Percentiles rank a stretch among this genome's conserved stretches.
Evolutionary conservation across 352 stramenopile species (phyloP).

Genomic region (Pythium aristosporum): DNA sequence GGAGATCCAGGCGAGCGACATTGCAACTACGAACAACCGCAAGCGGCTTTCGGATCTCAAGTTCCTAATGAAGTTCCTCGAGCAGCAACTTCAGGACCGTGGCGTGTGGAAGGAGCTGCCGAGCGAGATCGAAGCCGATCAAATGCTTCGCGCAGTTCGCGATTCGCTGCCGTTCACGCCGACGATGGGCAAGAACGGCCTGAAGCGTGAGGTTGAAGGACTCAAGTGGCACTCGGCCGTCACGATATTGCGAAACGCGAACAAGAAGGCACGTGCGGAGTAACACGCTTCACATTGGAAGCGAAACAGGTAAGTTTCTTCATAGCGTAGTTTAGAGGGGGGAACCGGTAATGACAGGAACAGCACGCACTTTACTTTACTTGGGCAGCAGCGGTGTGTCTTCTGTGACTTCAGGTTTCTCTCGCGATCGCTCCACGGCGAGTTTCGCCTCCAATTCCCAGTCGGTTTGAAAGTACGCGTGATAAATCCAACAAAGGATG

Average conservation of each 20-base stretch:
- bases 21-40: conserved; percentile 20
- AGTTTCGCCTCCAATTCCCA: conserved; percentile 54
- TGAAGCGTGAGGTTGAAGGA: conserved; percentile 21
- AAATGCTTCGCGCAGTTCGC: conserved; percentile 27
- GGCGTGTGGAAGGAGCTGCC: conserved; percentile 28
- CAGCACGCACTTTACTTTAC: conserved; percentile 9
- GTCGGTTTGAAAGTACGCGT: conserved; percentile 57
- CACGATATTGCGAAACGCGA: conserved; percentile 17
- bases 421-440: conserved; percentile 47
- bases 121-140: conserved; percentile 21
- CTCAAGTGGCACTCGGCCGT: conserved; percentile 33
- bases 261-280: conserved; percentile 23
- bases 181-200: conserved; percentile 7
- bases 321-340: background rate
- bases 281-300: background rate
- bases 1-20: conserved; percentile 21
- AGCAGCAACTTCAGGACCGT: conserved; percentile 15
- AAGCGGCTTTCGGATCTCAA: conserved; percentile 32
- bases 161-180: conserved; percentile 12
- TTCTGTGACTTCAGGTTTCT: conserved; percentile 8
- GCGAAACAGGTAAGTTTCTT: background rate
- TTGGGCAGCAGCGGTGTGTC: conserved; percentile 15
- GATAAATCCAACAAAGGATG: conserved; percentile 56
- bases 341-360: background rate
- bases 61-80: conserved; percentile 30